phyloP scores from a whole-genome alignment of 2,329 filamentous ascomycete genomes.

The Nothophaeocryptopus gaeumannii region DNA sequence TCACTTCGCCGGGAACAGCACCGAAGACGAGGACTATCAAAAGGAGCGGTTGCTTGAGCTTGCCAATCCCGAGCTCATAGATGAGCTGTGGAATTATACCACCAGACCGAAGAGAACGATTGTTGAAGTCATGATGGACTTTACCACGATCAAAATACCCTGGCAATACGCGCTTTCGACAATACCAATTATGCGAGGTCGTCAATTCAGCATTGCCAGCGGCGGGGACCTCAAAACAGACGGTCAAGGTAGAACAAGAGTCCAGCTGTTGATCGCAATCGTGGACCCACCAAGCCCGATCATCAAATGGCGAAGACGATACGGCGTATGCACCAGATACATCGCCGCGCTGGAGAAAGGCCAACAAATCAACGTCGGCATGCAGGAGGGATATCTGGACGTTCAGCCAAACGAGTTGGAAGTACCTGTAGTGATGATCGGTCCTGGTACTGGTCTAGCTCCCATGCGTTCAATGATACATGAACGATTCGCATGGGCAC shows the following conservation, averaged over 20 bases:
- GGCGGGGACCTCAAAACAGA: conserved; percentile 50
- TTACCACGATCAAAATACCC: conserved; percentile 77
- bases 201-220: conserved; percentile 90
- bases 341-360: conserved; percentile 62
- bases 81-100: conserved; percentile 95
- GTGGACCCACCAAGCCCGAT: conserved; percentile 54
- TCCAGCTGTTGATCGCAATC: conserved; percentile 37
- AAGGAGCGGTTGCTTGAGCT: conserved; percentile 82
- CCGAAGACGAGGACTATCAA: conserved; percentile 54
- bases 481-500: conserved; percentile 56
- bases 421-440: conserved; percentile 70
- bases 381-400: conserved; percentile 54
- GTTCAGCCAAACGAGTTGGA: conserved; percentile 47
- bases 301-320: conserved; percentile 83
- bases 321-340: conserved; percentile 89
- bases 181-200: conserved; percentile 78
- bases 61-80: conserved; percentile 70
- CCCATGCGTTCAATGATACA: conserved; percentile 79
- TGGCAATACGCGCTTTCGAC: conserved; percentile 68
- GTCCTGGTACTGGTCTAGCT: conserved; percentile 82
- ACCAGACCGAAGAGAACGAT: conserved; percentile 86
- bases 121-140: conserved; percentile 87
- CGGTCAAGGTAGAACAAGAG: conserved; percentile 25
- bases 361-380: conserved; percentile 58
- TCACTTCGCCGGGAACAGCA: conserved; percentile 67